Evolutionary conservation across 208 protist species (phyloP), one percentile per base, ranked within the genome.

Genomic region (Trypanosomatidae sp.): DNA sequence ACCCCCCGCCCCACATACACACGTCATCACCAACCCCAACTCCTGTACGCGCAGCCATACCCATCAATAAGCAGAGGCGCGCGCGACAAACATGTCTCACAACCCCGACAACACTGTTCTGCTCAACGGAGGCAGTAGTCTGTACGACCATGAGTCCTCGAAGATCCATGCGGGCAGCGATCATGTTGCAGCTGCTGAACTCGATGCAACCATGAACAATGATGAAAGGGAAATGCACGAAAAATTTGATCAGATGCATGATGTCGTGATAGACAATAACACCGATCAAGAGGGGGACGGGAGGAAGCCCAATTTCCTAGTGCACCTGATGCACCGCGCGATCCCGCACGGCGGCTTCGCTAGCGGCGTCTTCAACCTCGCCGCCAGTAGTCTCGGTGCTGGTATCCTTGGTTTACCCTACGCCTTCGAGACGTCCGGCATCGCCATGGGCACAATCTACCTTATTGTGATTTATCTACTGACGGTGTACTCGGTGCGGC

Each of bases 341-440:
- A 81, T 92, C 53, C 82, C 88, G 0, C 53, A 62, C 7, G 84
- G 88, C 25, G 83, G 84, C 15, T 84, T 85, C 41, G 49, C 80
- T 44, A 85, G 77, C 17, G 88, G 85, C 50, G 76, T 88, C 17
- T 91, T 95, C 71, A 95, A 95, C 66, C 78, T 93, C 13, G 86
- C 86, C 5, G 83, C 78, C 43, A 83, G 85, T 62, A 91, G 81
- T 58, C 64, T 95, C 28, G 90, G 90, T 17, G 90, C 86, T 13
- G 88, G 90, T 64, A 90, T 91, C 62, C 80, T 95, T 8, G 82
- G 73, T 7, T 71, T 95, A 0, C 84, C 90, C 33, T 88, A 74
- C 62, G 90, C 88, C 47, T 93, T 95, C 64, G 43, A 84, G 13
- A 69, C 69, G 4, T 80, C 84, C 5, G 90, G 90, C 15, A 77